Percentiles rank a stretch among this genome's conserved stretches.
These are phyloP conservation scores for Pythium volutum DNA, from an alignment of 352 stramenopile species.

Conservation along the genomic window DNA sequence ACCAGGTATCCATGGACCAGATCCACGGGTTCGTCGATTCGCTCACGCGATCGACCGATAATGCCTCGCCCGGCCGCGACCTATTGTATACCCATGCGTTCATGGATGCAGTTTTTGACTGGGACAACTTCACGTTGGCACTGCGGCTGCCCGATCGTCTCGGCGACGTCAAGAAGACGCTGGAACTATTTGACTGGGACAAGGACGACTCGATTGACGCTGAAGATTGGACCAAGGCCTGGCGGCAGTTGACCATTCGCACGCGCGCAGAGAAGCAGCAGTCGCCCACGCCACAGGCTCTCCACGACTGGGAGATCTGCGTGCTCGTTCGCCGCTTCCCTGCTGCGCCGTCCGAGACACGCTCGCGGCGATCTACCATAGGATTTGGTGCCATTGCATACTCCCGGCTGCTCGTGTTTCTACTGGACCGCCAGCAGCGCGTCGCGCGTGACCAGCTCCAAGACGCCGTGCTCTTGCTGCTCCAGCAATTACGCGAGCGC, in stretches of 20 bases:
- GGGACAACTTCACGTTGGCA: conserved; percentile 22
- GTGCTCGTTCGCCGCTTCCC: conserved; percentile 42
- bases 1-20: not conserved
- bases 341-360: not conserved
- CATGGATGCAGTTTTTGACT: conserved; percentile 51
- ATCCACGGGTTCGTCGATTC: conserved; percentile 6
- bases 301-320: conserved; percentile 41
- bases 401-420: conserved; percentile 40
- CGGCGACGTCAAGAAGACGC: conserved; percentile 39
- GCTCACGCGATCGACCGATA: not conserved
- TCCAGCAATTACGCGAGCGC: conserved; percentile 20
- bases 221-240: conserved; percentile 51
- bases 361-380: not conserved
- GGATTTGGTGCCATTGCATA: conserved; percentile 38
- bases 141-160: conserved; percentile 38
- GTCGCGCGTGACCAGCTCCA: conserved; percentile 24
- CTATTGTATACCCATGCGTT: conserved; percentile 33
- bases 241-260: conserved; percentile 20
- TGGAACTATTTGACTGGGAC: conserved; percentile 52
- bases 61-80: not conserved
- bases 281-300: not conserved
- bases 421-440: conserved; percentile 43
- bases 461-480: conserved; percentile 21
- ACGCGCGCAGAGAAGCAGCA: not conserved
- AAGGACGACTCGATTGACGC: conserved; percentile 31